Evolutionary conservation across 2,329 filamentous ascomycete genomes (phyloP), one percentile per base, ranked within the genome.

Genomic region (Epichloe coenophiala): DNA sequence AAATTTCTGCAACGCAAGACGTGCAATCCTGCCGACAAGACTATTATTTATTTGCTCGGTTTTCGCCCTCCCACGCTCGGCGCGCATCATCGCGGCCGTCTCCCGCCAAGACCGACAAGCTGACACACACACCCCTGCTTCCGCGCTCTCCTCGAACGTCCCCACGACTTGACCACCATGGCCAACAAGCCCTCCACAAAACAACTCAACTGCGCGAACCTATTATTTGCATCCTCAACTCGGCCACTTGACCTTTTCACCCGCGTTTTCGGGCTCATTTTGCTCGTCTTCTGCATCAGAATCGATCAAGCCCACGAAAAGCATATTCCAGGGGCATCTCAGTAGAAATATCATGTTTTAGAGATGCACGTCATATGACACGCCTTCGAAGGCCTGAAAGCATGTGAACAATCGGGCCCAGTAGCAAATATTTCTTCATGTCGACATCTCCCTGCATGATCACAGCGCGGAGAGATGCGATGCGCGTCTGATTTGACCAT

Each of bases 241-340:
- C 35, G 21, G 9, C 37, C 35, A 23, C 4, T 39, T 39, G 17
- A 6, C 33, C 35, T n/a, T 65, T 69, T 68, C 58, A 63, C 65
- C 67, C 62, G 68, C 71, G 67, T 85, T 76, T 72, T 80, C 81
- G 74, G 78, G 78, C 81, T 86, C 75, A 60, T 81, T 82, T 60
- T 71, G 70, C 68, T 80, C 80, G 69, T 65, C 65, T 41, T 46
- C 50, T 47, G 42, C 51, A 55, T 67, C 55, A 65, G 70, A 68
- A 65, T 70, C 68, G 43, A 61, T 49, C 35, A 47, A 33, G 40
- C 36, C 21, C 38, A 44, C 43, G 46, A 36, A 48, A 40, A 5
- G 4, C 23, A 15, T 12, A 7, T 42, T 45, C 31, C 3, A 17
- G 9, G 3, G 3, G 12, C 4, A 4, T 11, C 13, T 31, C 8